A percentile compares a stretch with the other conserved stretches of the same genome.
These are phyloP conservation scores for Dendrothele bispora DNA, from an alignment of 768 basidiomycete genomes.

Conservation along the genomic window DNA sequence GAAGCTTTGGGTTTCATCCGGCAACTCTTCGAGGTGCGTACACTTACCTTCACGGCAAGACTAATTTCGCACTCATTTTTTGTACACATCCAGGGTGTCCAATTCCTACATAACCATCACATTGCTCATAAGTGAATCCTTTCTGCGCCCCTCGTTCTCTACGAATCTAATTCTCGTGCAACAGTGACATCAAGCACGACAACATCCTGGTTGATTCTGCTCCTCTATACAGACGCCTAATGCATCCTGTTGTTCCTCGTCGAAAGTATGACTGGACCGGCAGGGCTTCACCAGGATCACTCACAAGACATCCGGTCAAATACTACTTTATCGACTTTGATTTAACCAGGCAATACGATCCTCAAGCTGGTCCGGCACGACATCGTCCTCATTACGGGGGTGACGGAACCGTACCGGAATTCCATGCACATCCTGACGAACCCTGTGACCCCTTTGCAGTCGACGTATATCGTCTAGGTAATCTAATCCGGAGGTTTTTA, in stretches of 20 bases:
- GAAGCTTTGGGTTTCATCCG: constrained; percentile 31
- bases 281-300: constrained; percentile 17
- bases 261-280: constrained; percentile 1
- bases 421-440: constrained; percentile 8
- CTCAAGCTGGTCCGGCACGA: constrained; percentile 20
- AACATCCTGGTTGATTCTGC: constrained; percentile 6
- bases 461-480: constrained; percentile 46
- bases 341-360: constrained; percentile 26
- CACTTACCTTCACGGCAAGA: no score
- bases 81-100: constrained; percentile 11
- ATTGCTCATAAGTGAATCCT: constrained; percentile 14
- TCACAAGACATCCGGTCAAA: constrained; percentile 26
- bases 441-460: constrained; percentile 39
- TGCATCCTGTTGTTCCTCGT: not conserved
- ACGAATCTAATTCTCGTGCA: not conserved
- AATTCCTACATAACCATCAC: constrained; percentile 16
- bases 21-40: constrained; percentile 31
- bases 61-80: not conserved
- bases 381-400: constrained; percentile 34
- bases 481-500: constrained; percentile 28
- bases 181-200: not conserved
- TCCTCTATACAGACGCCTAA: not conserved
- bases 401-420: constrained; percentile 43
- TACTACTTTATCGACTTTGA: constrained; percentile 43
- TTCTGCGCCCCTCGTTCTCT: not conserved